Conservation (phyloP, 495 filamentous ascomycete species). For the Aspergillus avenaceus region DNA sequence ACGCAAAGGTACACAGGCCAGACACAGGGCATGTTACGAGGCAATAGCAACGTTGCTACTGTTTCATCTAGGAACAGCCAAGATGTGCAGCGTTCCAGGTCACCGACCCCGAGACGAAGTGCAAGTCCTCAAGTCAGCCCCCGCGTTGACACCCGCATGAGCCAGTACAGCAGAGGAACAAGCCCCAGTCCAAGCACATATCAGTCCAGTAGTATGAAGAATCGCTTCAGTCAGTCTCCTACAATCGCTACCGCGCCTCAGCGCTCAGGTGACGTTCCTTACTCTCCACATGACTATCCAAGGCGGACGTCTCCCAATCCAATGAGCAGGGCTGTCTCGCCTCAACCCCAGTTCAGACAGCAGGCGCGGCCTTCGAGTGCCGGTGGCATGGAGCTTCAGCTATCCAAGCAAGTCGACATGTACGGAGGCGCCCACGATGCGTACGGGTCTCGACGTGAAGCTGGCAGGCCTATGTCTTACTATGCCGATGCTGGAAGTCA, state of each 20-base stretch:
- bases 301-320: conserved; percentile 36
- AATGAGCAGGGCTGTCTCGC: conserved; percentile 50
- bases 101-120: conserved; percentile 52
- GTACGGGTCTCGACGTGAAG: conserved; percentile 49
- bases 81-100: conserved; percentile 42
- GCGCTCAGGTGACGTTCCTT: conserved; percentile 53
- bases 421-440: conserved; percentile 46
- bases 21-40: conserved; percentile 73
- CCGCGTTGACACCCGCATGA: conserved; percentile 36
- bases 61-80: conserved; percentile 28
- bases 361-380: conserved; percentile 63
- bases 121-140: conserved; percentile 46
- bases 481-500: conserved; percentile 52
- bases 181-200: conserved; percentile 34
- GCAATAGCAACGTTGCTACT: conserved; percentile 30
- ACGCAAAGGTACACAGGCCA: conserved; percentile 83
- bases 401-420: conserved; percentile 53
- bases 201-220: conserved; percentile 39
- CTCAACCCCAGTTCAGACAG: conserved; percentile 52
- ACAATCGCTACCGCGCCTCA: conserved; percentile 34
- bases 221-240: conserved; percentile 38
- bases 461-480: conserved; percentile 50
- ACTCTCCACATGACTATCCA: conserved; percentile 46
- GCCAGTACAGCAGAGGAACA: conserved; percentile 33
- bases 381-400: conserved; percentile 75